Percentiles rank a stretch among this genome's conserved stretches.
Conservation (phyloP, 306 rosid species). For the Citrullus colocynthis region DNA sequence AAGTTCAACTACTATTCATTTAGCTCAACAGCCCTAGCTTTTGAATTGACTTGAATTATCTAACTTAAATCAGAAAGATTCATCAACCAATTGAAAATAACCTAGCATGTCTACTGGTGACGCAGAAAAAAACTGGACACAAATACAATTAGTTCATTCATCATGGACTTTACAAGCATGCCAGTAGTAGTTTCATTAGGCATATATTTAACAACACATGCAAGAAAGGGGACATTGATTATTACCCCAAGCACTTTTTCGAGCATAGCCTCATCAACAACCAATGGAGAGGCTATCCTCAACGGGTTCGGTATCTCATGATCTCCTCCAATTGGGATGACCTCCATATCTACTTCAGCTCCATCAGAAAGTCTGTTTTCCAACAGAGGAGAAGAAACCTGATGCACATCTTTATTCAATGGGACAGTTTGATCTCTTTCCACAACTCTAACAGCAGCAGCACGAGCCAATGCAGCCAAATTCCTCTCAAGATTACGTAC, state of each 20-base stretch:
- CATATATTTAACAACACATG: not conserved
- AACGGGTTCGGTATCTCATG: constrained; percentile 60
- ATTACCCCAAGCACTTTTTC: constrained; percentile 98
- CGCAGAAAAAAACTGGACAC: not conserved
- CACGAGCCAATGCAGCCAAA: constrained; percentile 92
- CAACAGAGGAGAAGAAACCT: constrained; percentile 56
- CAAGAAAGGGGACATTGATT: not conserved
- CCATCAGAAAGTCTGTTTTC: constrained; percentile 80
- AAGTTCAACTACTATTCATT: not conserved
- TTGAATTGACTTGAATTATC: not conserved
- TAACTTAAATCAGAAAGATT: not conserved
- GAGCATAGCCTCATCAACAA: constrained; percentile 85
- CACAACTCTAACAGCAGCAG: constrained; percentile 87
- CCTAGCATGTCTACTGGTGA: not conserved
- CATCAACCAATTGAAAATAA: not conserved
- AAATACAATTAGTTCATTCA: constrained; percentile 4
- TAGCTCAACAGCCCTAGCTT: too few relatives aligned
- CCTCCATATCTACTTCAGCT: constrained; percentile 97
- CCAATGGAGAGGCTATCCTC: constrained; percentile 51
- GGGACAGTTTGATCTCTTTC: constrained; percentile 73
- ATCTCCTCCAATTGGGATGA: constrained; percentile 73
- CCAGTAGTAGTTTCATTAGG: not conserved
- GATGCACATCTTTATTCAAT: constrained; percentile 57
- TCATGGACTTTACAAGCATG: not conserved
- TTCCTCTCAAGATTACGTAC: constrained; percentile 83